Base-by-base conservation (phyloP, 2,329 filamentous ascomycete genomes). In the Exophiala aquamarina region DNA sequence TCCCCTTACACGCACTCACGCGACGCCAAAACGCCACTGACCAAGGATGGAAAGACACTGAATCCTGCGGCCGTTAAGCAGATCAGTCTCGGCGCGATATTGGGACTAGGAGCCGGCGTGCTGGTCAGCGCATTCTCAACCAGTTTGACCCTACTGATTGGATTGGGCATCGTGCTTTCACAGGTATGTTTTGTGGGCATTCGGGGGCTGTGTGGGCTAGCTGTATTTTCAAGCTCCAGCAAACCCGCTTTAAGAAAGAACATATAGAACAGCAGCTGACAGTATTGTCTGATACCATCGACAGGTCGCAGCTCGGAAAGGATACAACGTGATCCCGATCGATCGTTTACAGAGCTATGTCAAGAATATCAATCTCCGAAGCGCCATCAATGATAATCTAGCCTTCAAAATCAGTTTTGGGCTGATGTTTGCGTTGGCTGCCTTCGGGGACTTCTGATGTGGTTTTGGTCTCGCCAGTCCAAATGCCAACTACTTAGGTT, bases 351-450 rank as follows among this genome's bases (percentile, higher is more conserved):
- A 73, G 48, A 64, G 62, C 47, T 68, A 68, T 47, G 60, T 72
- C 35, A 71, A 69, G 59, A 62, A 59, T 4, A 62, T 70, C 21
- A 61, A 73, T 54, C 31, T 74, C 19, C 61, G 64, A 19, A 63
- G 61, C 23, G 62, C 65, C 2, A 57, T 72, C 41, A 63, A 63
- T 28, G 58, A 67, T 47, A 62, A 73, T 56, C 55, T 67, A 32
- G 69, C 70, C 1, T 72, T 74, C 54, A 74, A 74, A 61, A 59
- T 70, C 18, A 74, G 67, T 44, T 74, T 74, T 52, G 71, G 70
- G 8, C 56, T 61, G 2, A 69, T 69, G 41, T 70, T 74, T 67
- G 67, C 68, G 14, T 56, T 73, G 42, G 67, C 70, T 34, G 71
- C 71, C 1, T 73, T 74, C 66, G 70, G 55, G 10, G 56, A 59